Base-by-base conservation (phyloP, 2,329 filamentous ascomycete genomes). In the Eurotiales sp. region DNA sequence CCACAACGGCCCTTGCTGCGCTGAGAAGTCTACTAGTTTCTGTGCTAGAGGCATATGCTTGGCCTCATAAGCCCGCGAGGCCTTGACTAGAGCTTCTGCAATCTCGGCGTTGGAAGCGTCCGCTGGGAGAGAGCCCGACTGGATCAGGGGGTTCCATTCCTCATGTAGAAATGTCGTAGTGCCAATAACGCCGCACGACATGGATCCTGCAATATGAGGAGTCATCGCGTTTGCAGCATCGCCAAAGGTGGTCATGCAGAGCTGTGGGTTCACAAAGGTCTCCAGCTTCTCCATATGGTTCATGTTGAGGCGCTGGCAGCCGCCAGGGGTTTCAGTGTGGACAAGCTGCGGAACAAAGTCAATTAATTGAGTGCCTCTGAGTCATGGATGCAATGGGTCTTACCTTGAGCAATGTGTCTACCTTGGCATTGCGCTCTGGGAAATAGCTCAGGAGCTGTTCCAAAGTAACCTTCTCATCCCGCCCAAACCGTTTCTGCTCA, bases 381-480 rank as follows among this genome's bases (percentile, higher is more conserved):
- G 2, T 25, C 14, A 14, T n/a, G n/a, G n/a, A n/a, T n/a, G n/a
- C n/a, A n/a, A 29, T 39, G 7, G 15, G 8, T 2, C 44, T 39
- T 43, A 48, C 50, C 30, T 52, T 43, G 2, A 52, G 37, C 30
- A 52, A 37, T 0, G 27, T 17, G 15, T 52, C 29, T 23, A 52
- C 29, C 30, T 52, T 52, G 12, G 19, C 3, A 25, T 43, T 47
- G 3, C 50, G 37, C 10, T 14, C 8, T 11, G 50, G 50, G 12
- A 42, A 52, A n/a, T 52, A 37, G 21, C 43, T 46, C 5, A 52
- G 14, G 1, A 52, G 17, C 50, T 47, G 27, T 17, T 52, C 44
- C 27, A 52, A 25, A 5, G 50, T 52, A 10, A 52, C 50, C 12
- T 47, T 52, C 27, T 52, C 50, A 22, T 52, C 44, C 12, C 50